Percentiles rank a stretch among this genome's conserved stretches.
Evolutionary conservation across 768 basidiomycete species (phyloP).

Genomic region (Agrocybe praecox): DNA sequence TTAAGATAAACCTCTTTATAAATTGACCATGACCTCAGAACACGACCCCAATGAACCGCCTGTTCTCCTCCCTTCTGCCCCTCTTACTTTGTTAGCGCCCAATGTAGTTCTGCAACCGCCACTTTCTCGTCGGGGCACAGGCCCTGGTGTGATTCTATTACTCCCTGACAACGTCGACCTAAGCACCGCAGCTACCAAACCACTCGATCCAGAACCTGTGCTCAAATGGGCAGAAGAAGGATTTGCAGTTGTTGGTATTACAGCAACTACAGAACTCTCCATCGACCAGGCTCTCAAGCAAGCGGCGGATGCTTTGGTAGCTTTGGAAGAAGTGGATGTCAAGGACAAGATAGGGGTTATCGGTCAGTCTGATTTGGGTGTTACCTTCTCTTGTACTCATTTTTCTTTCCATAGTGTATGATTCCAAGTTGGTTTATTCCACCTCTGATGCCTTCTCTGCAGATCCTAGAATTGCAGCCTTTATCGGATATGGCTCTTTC

Average conservation of each 20-base stretch:
- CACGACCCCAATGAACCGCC: constrained; percentile 30
- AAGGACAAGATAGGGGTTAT: constrained; percentile 47
- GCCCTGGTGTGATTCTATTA: constrained; percentile 49
- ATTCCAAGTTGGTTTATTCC: constrained; percentile 25
- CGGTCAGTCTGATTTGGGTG: constrained; percentile 20
- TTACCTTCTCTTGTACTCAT: neutral
- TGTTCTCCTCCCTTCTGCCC: constrained; percentile 44
- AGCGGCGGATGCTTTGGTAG: constrained; percentile 36
- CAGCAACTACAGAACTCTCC: constrained; percentile 20
- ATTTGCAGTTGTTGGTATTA: constrained; percentile 45
- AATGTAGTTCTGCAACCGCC: constrained; percentile 46
- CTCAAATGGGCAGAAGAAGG: constrained; percentile 61
- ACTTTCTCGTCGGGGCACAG: constrained; percentile 47
- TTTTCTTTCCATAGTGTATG: constrained; percentile 29
- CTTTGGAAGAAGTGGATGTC: constrained; percentile 37
- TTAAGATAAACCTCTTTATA: neutral
- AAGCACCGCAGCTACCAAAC: constrained; percentile 22
- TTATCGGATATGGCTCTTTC: constrained; percentile 38
- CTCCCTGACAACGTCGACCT: constrained; percentile 34
- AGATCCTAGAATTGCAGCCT: constrained; percentile 35
- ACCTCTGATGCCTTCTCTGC: constrained; percentile 28
- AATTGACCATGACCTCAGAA: neutral
- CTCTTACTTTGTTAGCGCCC: constrained; percentile 28
- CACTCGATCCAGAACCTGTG: constrained; percentile 50
- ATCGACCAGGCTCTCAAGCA: constrained; percentile 30